A percentile compares a stretch with the other conserved stretches of the same genome.
Conservation (phyloP, 2,329 filamentous ascomycete species). For the Alternaria arbusti region DNA sequence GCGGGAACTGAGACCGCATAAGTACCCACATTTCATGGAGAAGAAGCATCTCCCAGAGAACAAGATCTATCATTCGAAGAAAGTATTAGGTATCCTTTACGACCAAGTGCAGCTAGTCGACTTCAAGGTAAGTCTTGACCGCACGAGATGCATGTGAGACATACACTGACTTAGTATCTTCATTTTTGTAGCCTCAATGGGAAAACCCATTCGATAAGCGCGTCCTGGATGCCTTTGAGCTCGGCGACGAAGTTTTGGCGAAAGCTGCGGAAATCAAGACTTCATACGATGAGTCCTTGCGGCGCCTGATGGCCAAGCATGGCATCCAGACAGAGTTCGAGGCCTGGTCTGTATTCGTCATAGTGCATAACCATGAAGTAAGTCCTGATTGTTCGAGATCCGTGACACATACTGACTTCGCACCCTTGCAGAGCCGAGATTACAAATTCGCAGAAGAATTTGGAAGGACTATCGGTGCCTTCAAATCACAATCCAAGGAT, state of each 20-base stretch:
- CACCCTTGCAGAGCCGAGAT: constrained; percentile 60
- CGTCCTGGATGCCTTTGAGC: constrained; percentile 68
- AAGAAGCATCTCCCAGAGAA: constrained; percentile 59
- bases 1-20: constrained; percentile 63
- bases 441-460: constrained; percentile 90
- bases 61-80: constrained; percentile 69
- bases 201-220: constrained; percentile 75
- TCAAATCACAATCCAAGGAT: constrained; percentile 73
- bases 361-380: constrained; percentile 71
- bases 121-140: constrained; percentile 58
- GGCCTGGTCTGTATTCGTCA: constrained; percentile 84
- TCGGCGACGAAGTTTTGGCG: constrained; percentile 62
- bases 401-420: neutral
- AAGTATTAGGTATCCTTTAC: constrained; percentile 81
- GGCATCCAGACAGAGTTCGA: constrained; percentile 89
- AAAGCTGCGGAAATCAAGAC: constrained; percentile 71
- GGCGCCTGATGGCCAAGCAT: constrained; percentile 82
- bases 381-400: neutral
- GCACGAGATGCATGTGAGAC: neutral
- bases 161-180: neutral
- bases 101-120: constrained; percentile 73
- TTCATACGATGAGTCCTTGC: constrained; percentile 78
- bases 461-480: constrained; percentile 66
- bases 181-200: constrained; percentile 63
- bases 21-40: constrained; percentile 90